phyloP scores from a whole-genome alignment of 2,329 filamentous ascomycete species.

The Ampelomyces quisqualis region DNA sequence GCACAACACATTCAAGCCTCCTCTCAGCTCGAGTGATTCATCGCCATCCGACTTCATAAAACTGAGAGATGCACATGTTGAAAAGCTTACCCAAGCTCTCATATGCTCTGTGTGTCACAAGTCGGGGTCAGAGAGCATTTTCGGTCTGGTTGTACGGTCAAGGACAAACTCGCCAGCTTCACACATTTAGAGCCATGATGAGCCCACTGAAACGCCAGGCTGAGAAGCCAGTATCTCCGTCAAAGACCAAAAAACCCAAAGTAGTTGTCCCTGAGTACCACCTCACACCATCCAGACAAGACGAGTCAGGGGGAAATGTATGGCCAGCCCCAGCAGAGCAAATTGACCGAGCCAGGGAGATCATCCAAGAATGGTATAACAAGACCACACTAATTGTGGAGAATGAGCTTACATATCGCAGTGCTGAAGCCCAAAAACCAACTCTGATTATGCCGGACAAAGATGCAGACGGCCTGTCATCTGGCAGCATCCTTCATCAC shows the following conservation, averaged over 20 bases:
- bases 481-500: conserved; percentile 63
- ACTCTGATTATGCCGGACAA: conserved; percentile 68
- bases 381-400: background rate
- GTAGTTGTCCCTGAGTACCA: conserved; percentile 35
- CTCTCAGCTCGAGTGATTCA: background rate
- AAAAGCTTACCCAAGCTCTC: background rate
- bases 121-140: background rate
- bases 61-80: background rate
- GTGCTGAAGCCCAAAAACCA: conserved; percentile 53
- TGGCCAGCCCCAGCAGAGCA: conserved; percentile 63
- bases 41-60: too few species aligned
- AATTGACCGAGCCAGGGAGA: conserved; percentile 56
- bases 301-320: conserved; percentile 49
- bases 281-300: conserved; percentile 27
- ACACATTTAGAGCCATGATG: conserved; percentile 17
- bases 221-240: conserved; percentile 13
- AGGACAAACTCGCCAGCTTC: conserved; percentile 5
- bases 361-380: conserved; percentile 60
- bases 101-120: background rate
- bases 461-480: conserved; percentile 66
- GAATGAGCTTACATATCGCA: conserved; percentile 28
- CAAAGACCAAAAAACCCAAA: conserved; percentile 30
- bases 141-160: background rate
- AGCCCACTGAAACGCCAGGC: conserved; percentile 37
- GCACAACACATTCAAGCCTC: background rate